Percentiles rank a stretch among this genome's conserved stretches.
Evolutionary conservation across 2,329 filamentous ascomycete genomes (phyloP).

Genomic region (Phialophora tarda): DNA sequence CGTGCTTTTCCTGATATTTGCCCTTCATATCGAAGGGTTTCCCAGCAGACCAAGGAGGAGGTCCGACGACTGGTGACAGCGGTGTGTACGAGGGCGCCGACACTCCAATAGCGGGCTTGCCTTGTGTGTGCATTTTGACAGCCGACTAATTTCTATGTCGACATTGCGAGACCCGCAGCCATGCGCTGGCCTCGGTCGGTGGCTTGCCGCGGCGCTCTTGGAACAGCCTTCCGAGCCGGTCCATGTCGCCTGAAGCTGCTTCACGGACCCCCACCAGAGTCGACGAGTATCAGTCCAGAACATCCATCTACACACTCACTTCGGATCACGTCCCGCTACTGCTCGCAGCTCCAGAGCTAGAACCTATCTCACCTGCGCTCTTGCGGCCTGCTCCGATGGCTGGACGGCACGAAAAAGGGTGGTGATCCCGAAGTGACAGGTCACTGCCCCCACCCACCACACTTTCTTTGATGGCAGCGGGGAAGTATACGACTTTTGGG

Average conservation of each 20-base stretch:
- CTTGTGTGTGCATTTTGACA: not conserved
- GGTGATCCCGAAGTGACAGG: constrained; percentile 19
- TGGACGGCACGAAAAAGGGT: constrained; percentile 12
- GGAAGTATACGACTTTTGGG: constrained; percentile 2
- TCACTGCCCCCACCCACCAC: constrained; percentile 9
- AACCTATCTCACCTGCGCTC: not conserved
- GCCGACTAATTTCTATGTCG: not conserved
- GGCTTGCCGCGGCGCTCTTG: not conserved
- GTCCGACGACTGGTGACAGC: not conserved
- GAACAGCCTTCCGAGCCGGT: not conserved
- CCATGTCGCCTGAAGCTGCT: not conserved
- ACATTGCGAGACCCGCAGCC: not conserved
- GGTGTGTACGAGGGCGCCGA: not conserved
- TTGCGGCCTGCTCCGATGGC: not conserved
- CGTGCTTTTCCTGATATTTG: not conserved
- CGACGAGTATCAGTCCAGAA: not conserved
- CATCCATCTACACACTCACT: not conserved
- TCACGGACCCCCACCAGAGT: not conserved
- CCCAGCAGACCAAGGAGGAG: not conserved
- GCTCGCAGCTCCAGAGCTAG: not conserved
- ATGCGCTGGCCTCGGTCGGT: not conserved
- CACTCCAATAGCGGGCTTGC: not conserved
- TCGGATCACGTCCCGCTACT: not conserved
- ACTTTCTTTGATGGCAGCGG: not conserved
- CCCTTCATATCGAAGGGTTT: not conserved